Evolutionary conservation across 1,284 basidiomycete species (phyloP), one percentile per base, ranked within the genome.

Genomic region (Leccinum subrobustum): DNA sequence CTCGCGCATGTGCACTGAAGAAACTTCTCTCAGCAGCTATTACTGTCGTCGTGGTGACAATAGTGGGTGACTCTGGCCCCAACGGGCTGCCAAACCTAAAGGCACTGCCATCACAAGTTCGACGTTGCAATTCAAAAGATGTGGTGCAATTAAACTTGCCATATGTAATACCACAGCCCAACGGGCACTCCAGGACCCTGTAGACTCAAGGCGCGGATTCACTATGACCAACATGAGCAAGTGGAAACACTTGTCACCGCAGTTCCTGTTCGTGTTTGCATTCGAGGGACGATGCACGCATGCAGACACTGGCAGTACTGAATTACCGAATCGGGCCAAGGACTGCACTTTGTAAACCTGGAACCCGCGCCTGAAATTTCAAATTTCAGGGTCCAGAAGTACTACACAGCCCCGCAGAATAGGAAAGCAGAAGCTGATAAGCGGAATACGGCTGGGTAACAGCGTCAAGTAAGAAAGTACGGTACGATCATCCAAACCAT

Each of bases 61-160:
- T 74, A 9, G 81, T 85, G 16, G 89, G 90, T 11, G 90, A 91
- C 65, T 91, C 89, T 62, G 80, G 77, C 2, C 84, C 87, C 39
- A 82, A 80, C 31, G 71, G 63, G 48, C 71, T 69, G 59, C 62
- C 80, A 75, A 75, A 82, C 39, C 75, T 75, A 62, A 75, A 75
- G 29, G 63, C 73, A 18, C 81, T 81, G 53, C 72, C 78, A 80
- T 79, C 62, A 55, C 35, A 54, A 48, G 27, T 11, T 37, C 51
- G 37, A 42, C 20, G 69, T 67, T 16, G 55, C 31, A 25, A 42
- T 33, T 55, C 25, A 51, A n/a, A 47, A 16, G 35, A 18, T 42
- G 39, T 20, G 25, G 20, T 53, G 63, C 56, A 60, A 57, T 54
- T 6, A 47, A 62, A 31, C 31, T 31, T 31, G 31, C 31, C 31